Evolutionary conservation across 352 stramenopile genomes (phyloP).

Genomic region (Globisporangium apiculatum): DNA sequence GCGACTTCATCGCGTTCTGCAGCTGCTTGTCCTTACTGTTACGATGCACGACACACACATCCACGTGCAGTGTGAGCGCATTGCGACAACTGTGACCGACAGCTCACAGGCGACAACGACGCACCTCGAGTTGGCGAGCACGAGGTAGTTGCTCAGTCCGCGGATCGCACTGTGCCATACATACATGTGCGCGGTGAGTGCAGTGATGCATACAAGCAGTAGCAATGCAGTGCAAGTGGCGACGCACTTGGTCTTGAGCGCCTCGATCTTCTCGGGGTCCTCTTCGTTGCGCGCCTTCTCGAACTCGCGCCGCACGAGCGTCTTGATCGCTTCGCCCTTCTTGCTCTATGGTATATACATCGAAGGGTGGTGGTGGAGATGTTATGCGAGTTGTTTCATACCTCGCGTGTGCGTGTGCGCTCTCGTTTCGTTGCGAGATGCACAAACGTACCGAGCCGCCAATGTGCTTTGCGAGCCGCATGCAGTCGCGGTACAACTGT

Average conservation of each 20-base stretch:
- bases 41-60: neutral
- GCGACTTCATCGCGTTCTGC: conserved; percentile 71
- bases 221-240: neutral
- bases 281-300: conserved; percentile 70
- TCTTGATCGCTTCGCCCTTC: conserved; percentile 70
- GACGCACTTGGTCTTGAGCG: conserved; percentile 77
- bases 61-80: neutral
- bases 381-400: too few relatives aligned
- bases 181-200: conserved; percentile 1
- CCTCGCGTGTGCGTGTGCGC: too few relatives aligned
- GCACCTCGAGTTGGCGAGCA: conserved; percentile 83
- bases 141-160: conserved; percentile 83
- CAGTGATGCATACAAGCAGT: neutral
- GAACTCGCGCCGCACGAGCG: conserved; percentile 71
- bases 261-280: conserved; percentile 77
- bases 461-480: conserved; percentile 85
- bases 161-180: conserved; percentile 48
- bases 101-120: conserved; percentile 1
- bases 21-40: conserved; percentile 82
- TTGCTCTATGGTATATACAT: conserved; percentile 44
- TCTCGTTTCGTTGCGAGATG: too few relatives aligned
- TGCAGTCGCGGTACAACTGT: conserved; percentile 79
- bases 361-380: neutral
- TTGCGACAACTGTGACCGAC: too few relatives aligned
- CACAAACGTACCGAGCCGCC: conserved; percentile 52